A percentile compares a stretch with the other conserved stretches of the same genome.
Conservation (phyloP, 441 rosid species). For the Raphanus hybrid region DNA sequence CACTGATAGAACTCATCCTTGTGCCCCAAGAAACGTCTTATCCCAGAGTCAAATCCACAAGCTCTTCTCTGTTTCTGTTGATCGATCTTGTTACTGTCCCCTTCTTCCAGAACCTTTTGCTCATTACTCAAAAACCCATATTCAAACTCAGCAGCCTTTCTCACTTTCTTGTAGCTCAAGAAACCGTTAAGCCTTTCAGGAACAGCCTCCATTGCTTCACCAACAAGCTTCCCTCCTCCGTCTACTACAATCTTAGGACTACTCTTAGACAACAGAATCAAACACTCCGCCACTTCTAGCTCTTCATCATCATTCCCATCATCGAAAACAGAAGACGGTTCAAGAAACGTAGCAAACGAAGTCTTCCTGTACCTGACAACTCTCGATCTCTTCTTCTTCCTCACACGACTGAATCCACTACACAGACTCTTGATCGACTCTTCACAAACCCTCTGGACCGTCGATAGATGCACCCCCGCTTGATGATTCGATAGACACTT, state of each 20-base stretch:
- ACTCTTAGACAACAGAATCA: conserved; percentile 64
- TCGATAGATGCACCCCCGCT: conserved; percentile 44
- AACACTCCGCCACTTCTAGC: conserved; percentile 57
- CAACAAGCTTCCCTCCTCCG: conserved; percentile 32
- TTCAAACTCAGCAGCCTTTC: conserved; percentile 20
- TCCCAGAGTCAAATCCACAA: not conserved
- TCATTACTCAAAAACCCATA: not conserved
- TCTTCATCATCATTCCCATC: conserved; percentile 44
- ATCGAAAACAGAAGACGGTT: conserved; percentile 44
- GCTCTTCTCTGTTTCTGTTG: conserved; percentile 32
- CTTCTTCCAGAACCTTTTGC: conserved; percentile 3
- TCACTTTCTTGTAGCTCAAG: conserved; percentile 32
- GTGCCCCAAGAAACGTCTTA: too few relatives aligned
- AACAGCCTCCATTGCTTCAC: conserved; percentile 45
- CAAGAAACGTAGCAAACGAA: conserved; percentile 53
- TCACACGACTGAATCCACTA: conserved; percentile 39
- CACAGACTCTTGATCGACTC: conserved; percentile 41
- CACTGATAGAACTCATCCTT: too few relatives aligned
- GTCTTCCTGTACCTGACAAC: conserved; percentile 54
- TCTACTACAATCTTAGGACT: conserved; percentile 40
- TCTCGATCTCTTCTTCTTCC: conserved; percentile 67
- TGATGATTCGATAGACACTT: conserved; percentile 58
- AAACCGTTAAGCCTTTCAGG: conserved; percentile 39
- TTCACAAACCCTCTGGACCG: conserved; percentile 34
- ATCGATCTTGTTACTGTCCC: not conserved